A percentile compares a stretch with the other conserved stretches of the same genome.
phyloP scores from a whole-genome alignment of 1,284 basidiomycete species.

The Malassezia globosa region DNA sequence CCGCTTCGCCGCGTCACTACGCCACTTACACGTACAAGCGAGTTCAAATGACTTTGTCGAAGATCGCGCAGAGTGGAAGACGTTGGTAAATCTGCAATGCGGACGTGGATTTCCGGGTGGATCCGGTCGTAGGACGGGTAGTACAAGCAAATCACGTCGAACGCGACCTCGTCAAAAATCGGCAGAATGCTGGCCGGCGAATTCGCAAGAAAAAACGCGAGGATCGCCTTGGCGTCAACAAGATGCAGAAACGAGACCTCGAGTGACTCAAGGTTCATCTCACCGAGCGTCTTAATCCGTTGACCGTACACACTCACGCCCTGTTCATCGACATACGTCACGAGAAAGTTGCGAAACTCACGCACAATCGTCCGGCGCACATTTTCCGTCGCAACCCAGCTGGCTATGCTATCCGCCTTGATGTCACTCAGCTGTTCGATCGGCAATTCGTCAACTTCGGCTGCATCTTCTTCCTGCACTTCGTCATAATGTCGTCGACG shows the following conservation, averaged over 20 bases:
- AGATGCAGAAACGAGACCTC: slow-evolving; percentile 93
- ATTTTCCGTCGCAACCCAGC: slow-evolving; percentile 88
- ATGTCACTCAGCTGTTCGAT: slow-evolving; percentile 92
- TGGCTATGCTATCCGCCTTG: slow-evolving; percentile 88
- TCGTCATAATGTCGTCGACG: slow-evolving; percentile 50
- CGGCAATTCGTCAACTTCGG: slow-evolving; percentile 65
- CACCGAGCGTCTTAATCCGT: slow-evolving; percentile 82
- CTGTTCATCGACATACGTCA: slow-evolving; percentile 85
- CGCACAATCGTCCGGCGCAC: slow-evolving; percentile 79
- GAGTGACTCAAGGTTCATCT: slow-evolving; percentile 91
- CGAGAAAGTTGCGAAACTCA: slow-evolving; percentile 88
- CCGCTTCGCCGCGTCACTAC: slow-evolving; percentile 94
- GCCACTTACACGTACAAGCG: slow-evolving; percentile 83
- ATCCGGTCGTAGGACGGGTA: slow-evolving; percentile 94
- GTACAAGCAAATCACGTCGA: slow-evolving; percentile 84
- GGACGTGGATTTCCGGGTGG: slow-evolving; percentile 93
- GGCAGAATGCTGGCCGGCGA: slow-evolving; percentile 81
- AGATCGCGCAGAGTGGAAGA: slow-evolving; percentile 82
- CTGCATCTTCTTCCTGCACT: slow-evolving; percentile 53
- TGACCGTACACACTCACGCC: slow-evolving; percentile 88
- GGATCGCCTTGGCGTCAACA: slow-evolving; percentile 75
- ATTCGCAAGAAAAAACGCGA: slow-evolving; percentile 94
- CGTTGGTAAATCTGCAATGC: slow-evolving; percentile 84
- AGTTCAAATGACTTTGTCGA: slow-evolving; percentile 81
- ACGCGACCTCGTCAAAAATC: slow-evolving; percentile 90